phyloP scores from a whole-genome alignment of 768 basidiomycete species.

The Dioszegia hungarica region DNA sequence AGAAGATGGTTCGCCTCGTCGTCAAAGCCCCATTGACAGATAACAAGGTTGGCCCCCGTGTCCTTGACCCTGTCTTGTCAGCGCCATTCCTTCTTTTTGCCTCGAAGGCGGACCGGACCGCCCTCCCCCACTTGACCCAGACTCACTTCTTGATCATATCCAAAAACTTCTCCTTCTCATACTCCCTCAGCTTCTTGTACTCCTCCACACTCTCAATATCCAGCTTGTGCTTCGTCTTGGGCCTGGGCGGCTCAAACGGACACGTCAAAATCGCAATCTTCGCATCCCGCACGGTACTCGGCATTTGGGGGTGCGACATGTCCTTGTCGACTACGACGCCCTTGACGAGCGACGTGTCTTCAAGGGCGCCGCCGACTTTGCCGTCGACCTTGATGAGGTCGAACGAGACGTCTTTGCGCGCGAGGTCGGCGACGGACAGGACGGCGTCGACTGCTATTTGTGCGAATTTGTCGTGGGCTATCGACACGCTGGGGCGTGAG shows the following conservation, averaged over 20 bases:
- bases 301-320: constrained; percentile 99
- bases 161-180: constrained; percentile 92
- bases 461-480: constrained; percentile 90
- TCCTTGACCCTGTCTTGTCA: constrained; percentile 66
- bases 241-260: constrained; percentile 96
- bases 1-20: constrained; percentile 97
- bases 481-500: constrained; percentile 71
- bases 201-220: constrained; percentile 96
- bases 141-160: constrained; percentile 79
- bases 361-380: constrained; percentile 94
- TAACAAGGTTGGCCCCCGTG: constrained; percentile 94
- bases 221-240: constrained; percentile 98
- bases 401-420: constrained; percentile 90
- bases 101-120: background rate
- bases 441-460: constrained; percentile 98
- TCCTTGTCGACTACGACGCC: constrained; percentile 99
- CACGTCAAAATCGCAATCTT: constrained; percentile 94
- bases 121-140: background rate
- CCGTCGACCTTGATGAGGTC: constrained; percentile 99
- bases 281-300: constrained; percentile 77
- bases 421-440: constrained; percentile 86
- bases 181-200: constrained; percentile 87
- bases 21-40: constrained; percentile 99
- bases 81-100: background rate
- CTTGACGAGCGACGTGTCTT: constrained; percentile 89